Evolutionary conservation across 805 yeast genomes (phyloP).

Genomic region (Nadsonia fulvescens): DNA sequence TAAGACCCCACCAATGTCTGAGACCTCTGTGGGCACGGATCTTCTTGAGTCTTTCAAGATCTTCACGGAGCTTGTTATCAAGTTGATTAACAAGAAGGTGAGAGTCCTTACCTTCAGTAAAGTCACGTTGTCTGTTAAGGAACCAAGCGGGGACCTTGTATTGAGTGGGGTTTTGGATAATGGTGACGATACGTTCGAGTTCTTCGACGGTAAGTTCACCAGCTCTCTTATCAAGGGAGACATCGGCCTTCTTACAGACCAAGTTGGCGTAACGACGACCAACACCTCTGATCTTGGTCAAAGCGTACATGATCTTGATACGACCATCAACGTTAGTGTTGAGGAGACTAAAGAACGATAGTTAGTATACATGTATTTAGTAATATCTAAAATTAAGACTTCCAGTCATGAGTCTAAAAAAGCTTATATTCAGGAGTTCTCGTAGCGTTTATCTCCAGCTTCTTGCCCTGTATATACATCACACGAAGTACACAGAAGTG

Average conservation of each 20-base stretch:
- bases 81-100: conserved; percentile 97
- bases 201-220: conserved; percentile 99
- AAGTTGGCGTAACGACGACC: conserved; percentile 99
- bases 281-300: conserved; percentile 99
- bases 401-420: too few species aligned
- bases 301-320: conserved; percentile 99
- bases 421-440: too few species aligned
- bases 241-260: conserved; percentile 99
- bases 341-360: too few species aligned
- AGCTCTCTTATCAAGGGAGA: conserved; percentile 95
- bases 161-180: conserved; percentile 99
- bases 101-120: conserved; percentile 96
- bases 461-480: too few species aligned
- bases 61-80: conserved; percentile 97
- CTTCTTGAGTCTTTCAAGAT: conserved; percentile 98
- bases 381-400: too few species aligned
- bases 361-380: too few species aligned
- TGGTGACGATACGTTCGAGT: conserved; percentile 98
- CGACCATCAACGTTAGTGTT: conserved; percentile 99
- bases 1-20: conserved; percentile 99
- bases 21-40: conserved; percentile 99
- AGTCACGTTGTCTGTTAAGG: conserved; percentile 98
- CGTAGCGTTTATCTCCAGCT: too few species aligned
- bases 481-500: too few species aligned
- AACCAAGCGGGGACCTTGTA: conserved; percentile 99